Conservation (phyloP, 2,329 filamentous ascomycete species). For the Endoconidiophora polonica region DNA sequence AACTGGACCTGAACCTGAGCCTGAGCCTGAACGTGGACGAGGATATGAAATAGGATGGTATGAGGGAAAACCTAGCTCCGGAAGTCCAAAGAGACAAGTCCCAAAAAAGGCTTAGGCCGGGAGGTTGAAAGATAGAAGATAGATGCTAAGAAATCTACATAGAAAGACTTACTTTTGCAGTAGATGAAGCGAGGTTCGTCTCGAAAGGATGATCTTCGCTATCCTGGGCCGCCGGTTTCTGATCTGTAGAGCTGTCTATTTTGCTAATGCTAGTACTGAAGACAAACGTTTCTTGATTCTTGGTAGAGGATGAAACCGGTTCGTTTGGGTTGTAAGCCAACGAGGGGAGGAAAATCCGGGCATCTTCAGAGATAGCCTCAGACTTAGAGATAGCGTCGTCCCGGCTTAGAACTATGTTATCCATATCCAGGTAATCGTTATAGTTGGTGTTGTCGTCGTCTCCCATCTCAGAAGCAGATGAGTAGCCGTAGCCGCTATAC, state of each 20-base stretch:
- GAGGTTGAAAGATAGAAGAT: neutral
- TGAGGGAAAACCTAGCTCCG: neutral
- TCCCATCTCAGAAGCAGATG: conserved; percentile 1
- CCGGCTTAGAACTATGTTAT: neutral
- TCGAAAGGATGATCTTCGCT: neutral
- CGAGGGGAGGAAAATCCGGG: no score
- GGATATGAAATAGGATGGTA: neutral
- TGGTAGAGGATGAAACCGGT: no score
- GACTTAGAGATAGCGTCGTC: neutral
- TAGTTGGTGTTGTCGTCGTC: neutral
- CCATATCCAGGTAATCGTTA: neutral
- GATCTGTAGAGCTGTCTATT: no score
- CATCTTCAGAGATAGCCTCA: neutral
- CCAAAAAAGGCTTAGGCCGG: no score
- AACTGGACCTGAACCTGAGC: neutral
- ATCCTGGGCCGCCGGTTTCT: neutral
- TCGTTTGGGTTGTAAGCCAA: no score
- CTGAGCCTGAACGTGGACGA: neutral
- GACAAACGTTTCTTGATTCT: no score
- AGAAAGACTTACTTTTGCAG: neutral
- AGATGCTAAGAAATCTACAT: neutral
- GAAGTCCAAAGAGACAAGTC: neutral
- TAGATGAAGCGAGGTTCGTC: conserved; percentile 1
- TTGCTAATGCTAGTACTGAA: no score
- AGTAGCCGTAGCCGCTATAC: neutral